A percentile compares a stretch with the other conserved stretches of the same genome.
phyloP scores from a whole-genome alignment of 805 yeast species.

The Saturnispora kantuleensis region DNA sequence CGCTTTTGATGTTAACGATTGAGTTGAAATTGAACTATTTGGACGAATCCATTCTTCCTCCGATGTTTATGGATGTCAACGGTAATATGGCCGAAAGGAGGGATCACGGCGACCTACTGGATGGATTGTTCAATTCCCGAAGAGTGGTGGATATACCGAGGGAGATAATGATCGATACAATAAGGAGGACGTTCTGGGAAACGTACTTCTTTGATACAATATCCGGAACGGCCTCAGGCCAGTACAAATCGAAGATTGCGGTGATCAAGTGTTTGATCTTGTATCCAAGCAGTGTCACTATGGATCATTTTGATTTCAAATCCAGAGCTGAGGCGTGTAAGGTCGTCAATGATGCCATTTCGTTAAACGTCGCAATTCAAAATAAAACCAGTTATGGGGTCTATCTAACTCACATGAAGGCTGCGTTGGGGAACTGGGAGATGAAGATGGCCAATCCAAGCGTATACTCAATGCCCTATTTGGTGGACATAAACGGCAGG shows the following conservation, averaged over 20 bases:
- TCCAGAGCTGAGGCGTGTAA: constrained; percentile 37
- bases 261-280: constrained; percentile 27
- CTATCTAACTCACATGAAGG: constrained; percentile 31
- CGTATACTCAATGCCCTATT: constrained; percentile 31
- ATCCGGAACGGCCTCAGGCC: constrained; percentile 46
- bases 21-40: constrained; percentile 31
- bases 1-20: constrained; percentile 30
- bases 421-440: constrained; percentile 43
- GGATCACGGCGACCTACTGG: background rate
- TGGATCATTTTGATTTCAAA: constrained; percentile 35
- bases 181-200: constrained; percentile 44
- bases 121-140: constrained; percentile 11
- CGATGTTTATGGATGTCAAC: constrained; percentile 26
- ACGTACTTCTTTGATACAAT: constrained; percentile 41
- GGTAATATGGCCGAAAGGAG: constrained; percentile 21
- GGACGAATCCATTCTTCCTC: constrained; percentile 25
- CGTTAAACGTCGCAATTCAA: constrained; percentile 36
- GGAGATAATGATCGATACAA: constrained; percentile 24
- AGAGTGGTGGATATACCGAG: constrained; percentile 18
- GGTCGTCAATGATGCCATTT: constrained; percentile 40
- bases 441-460: constrained; percentile 36
- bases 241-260: constrained; percentile 32
- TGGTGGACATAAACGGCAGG: constrained; percentile 33
- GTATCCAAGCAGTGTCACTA: constrained; percentile 31
- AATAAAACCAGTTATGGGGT: constrained; percentile 30